Evolutionary conservation across 2,329 filamentous ascomycete species (phyloP), one percentile per base, ranked within the genome.

Genomic region (Penicillium sclerotiorum): DNA sequence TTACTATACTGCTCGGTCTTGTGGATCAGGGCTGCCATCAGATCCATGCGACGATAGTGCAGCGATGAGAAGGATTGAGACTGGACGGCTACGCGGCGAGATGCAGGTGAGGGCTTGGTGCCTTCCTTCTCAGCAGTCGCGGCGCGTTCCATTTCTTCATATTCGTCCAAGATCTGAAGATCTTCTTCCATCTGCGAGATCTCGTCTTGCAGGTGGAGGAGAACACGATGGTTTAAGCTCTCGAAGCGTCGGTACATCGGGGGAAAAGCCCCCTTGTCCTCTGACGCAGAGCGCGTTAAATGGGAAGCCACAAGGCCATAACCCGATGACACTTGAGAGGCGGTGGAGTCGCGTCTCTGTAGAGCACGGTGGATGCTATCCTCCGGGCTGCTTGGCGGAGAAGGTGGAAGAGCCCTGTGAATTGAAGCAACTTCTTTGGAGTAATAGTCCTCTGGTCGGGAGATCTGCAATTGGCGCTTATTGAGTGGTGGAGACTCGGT

Each of bases 181-280:
- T 92, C 84, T 61, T 90, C 86, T 69, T 96, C 91, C 30, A 95
- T 76, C 60, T 93, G 87, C 23, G 80, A 78, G 15, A 96, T 82
- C 67, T 95, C 90, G 64, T 95, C 90, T 69, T 96, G 92, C 13
- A 95, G 77, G 55, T 94, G 86, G 0, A 96, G 77, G 2, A 96
- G 74, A 2, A 95, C 74, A 2, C 92, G 85, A 66, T 95, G 90
- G 61, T 94, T 92, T 15, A 96, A 74, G 9, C 83, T 80, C 65
- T 89, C 86, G 63, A 96, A 96, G 49, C 86, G 86, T 36, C 92
- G 84, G 68, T 95, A 96, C 50, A 95, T 80, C 1, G 90, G 89
- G 3, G 69, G 64, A 11, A 70, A 61, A 25, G 49, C 54, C 22
- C 58, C 69, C 58, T 55, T 58, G 9, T 62, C 61, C 38, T 63